A percentile compares a stretch with the other conserved stretches of the same genome.
phyloP scores from a whole-genome alignment of 306 rosid species.

The Fagus crenata region DNA sequence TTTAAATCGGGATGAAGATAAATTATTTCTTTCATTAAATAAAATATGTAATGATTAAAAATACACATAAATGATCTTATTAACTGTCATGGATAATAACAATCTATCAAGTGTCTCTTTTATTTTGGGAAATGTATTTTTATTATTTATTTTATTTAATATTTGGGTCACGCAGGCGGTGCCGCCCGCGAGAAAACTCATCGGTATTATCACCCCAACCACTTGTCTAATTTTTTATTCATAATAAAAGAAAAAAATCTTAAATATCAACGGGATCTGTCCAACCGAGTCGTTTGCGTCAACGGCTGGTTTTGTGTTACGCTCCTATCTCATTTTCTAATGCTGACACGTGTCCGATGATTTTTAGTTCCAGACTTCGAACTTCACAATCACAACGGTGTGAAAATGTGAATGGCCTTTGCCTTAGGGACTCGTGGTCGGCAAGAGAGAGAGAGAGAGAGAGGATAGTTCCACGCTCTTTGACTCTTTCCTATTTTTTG shows the following conservation, averaged over 20 bases:
- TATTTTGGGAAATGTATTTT: neutral
- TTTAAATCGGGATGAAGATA: no score
- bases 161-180: slow-evolving; percentile 60
- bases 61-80: no score
- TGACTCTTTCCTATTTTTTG: neutral
- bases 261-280: slow-evolving; percentile 36
- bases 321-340: neutral
- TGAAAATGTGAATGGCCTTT: neutral
- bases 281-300: slow-evolving; percentile 11
- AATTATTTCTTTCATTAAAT: no score
- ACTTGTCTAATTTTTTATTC: no score
- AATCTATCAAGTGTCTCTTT: no score
- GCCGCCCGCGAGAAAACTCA: slow-evolving; percentile 57
- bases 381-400: neutral
- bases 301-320: neutral
- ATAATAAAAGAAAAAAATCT: slow-evolving; percentile 1
- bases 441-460: neutral
- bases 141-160: slow-evolving; percentile 25
- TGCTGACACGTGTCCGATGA: slow-evolving; percentile 9
- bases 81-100: no score
- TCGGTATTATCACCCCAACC: slow-evolving; percentile 43
- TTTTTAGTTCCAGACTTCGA: neutral
- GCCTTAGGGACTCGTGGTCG: neutral
- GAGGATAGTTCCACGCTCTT: neutral
- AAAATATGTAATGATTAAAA: no score